These are phyloP conservation scores for Dimocarpus longan DNA, from an alignment of 345 rosid species.

Conservation along the genomic window DNA sequence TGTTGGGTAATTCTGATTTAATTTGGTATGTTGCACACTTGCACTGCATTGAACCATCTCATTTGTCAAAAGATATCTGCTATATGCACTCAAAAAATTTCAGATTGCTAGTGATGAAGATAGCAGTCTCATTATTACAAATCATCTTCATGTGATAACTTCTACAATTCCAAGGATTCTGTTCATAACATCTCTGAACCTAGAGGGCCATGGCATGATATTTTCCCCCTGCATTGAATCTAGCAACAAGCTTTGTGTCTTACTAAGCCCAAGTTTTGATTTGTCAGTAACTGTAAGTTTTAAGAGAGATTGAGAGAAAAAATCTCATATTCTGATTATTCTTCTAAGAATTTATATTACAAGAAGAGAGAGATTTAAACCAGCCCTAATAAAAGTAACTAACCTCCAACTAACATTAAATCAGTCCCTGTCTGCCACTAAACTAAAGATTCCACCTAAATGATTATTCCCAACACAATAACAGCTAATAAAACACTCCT, in stretches of 20 bases:
- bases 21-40: conserved; percentile 2
- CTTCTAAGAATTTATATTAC: no score
- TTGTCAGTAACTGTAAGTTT: no score
- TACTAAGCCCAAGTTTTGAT: background rate
- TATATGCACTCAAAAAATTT: background rate
- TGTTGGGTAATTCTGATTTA: no score
- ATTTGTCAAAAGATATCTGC: background rate
- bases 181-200: background rate
- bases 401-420: no score
- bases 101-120: background rate
- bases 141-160: background rate
- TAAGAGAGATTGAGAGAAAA: no score
- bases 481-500: no score
- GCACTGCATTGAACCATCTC: background rate
- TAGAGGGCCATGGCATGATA: background rate
- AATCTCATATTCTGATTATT: no score
- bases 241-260: background rate
- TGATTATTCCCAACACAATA: no score
- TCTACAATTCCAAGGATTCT: background rate
- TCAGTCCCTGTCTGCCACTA: no score
- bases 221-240: background rate
- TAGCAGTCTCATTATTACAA: background rate
- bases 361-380: no score
- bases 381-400: no score
- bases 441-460: no score